phyloP scores from a whole-genome alignment of 176 grass and related monocot species.

The Puya raimondii region DNA sequence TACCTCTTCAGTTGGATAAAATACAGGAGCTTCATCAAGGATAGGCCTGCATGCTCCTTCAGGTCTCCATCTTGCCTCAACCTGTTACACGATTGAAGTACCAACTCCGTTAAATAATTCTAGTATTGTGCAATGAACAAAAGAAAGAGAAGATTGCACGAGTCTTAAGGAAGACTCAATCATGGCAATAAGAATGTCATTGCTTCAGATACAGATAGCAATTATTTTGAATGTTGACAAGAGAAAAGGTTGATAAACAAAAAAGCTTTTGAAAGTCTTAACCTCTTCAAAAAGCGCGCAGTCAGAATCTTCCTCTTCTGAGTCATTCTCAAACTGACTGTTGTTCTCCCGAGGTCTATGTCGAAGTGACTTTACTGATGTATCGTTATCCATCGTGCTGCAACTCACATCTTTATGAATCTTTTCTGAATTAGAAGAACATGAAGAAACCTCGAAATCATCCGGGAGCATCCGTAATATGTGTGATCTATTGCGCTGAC shows the following conservation, averaged over 20 bases:
- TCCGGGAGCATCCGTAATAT: slow-evolving; percentile 26
- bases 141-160: background rate
- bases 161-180: background rate
- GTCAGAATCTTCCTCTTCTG: slow-evolving; percentile 29
- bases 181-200: background rate
- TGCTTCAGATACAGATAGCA: background rate
- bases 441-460: slow-evolving; percentile 12
- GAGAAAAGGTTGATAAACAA: background rate
- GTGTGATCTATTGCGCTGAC: slow-evolving; percentile 18
- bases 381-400: slow-evolving; percentile 29
- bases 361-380: slow-evolving; percentile 45
- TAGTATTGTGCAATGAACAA: background rate
- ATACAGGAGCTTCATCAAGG: slow-evolving; percentile 25
- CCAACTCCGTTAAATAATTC: background rate
- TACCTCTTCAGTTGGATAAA: slow-evolving; percentile 28
- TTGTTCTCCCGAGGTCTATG: slow-evolving; percentile 63
- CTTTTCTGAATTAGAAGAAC: slow-evolving; percentile 26
- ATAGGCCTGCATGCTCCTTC: slow-evolving; percentile 7
- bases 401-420: slow-evolving; percentile 16
- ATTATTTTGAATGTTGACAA: background rate
- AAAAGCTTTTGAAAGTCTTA: background rate
- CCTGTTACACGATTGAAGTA: slow-evolving; percentile 5
- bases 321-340: slow-evolving; percentile 38
- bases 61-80: slow-evolving; percentile 20
- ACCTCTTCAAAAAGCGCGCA: background rate